phyloP scores from a whole-genome alignment of 2,329 filamentous ascomycete species.

The Pseudofabraea citricarpa region DNA sequence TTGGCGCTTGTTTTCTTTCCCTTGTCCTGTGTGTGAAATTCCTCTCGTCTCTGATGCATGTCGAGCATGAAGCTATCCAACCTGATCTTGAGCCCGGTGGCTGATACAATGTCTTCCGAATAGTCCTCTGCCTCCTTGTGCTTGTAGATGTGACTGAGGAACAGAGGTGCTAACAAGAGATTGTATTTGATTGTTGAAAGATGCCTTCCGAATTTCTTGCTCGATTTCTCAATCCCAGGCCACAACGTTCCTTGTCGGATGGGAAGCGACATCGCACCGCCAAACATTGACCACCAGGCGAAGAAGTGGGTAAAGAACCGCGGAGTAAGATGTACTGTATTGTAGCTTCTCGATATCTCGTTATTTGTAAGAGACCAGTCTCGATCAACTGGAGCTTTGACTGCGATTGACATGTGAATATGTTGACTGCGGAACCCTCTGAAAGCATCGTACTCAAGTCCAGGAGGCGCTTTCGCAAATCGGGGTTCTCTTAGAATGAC shows the following conservation, averaged over 20 bases:
- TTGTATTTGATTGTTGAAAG: constrained; percentile 99
- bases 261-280: constrained; percentile 88
- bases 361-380: constrained; percentile 77
- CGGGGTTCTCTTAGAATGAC: constrained; percentile 79
- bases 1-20: constrained; percentile 71
- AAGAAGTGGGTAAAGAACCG: constrained; percentile 99
- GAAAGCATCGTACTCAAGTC: constrained; percentile 80
- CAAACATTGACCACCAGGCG: constrained; percentile 95
- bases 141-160: constrained; percentile 96
- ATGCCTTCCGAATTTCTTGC: constrained; percentile 97
- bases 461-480: constrained; percentile 55
- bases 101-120: constrained; percentile 71
- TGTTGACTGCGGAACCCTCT: constrained; percentile 93
- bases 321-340: constrained; percentile 89
- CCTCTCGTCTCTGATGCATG: constrained; percentile 87
- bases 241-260: constrained; percentile 89
- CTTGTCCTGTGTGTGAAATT: constrained; percentile 78
- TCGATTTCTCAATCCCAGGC: constrained; percentile 90
- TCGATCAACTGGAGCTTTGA: constrained; percentile 79
- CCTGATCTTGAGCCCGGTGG: constrained; percentile 92
- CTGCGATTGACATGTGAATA: constrained; percentile 90
- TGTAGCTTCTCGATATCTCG: constrained; percentile 84
- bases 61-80: constrained; percentile 98
- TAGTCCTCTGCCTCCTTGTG: constrained; percentile 94
- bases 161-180: constrained; percentile 83